These are phyloP conservation scores for Fusarium verrucosum DNA, from an alignment of 2,329 filamentous ascomycete species.

Conservation along the genomic window DNA sequence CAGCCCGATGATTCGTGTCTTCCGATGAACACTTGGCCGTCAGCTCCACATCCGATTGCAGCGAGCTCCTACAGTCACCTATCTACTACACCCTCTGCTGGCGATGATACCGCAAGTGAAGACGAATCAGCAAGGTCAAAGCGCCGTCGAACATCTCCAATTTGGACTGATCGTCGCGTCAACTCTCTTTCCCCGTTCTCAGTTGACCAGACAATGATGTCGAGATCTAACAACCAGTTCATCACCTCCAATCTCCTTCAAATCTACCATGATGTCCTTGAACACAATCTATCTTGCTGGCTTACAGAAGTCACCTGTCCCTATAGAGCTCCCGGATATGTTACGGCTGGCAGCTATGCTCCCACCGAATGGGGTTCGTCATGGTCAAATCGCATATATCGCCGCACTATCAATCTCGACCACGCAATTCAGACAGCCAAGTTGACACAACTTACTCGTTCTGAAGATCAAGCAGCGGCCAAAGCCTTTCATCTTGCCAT, in stretches of 20 bases:
- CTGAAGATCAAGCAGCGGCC: constrained; percentile 29
- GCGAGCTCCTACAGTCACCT: background rate
- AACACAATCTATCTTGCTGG: constrained; percentile 42
- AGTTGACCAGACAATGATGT: constrained; percentile 40
- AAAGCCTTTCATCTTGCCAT: constrained; percentile 38
- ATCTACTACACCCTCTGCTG: background rate
- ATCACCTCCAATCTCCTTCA: constrained; percentile 39
- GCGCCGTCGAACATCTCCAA: constrained; percentile 27
- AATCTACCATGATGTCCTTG: constrained; percentile 41
- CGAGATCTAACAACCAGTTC: constrained; percentile 37
- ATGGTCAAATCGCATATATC: constrained; percentile 42
- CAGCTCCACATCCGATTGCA: background rate
- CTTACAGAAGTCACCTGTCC: constrained; percentile 41
- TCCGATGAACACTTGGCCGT: background rate
- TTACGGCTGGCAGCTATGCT: background rate
- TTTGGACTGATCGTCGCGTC: constrained; percentile 14
- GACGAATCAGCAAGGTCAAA: constrained; percentile 14
- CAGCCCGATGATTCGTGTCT: background rate
- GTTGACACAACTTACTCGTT: constrained; percentile 29
- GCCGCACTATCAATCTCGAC: constrained; percentile 38
- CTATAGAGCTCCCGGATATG: constrained; percentile 31
- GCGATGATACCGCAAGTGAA: background rate
- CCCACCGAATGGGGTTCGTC: constrained; percentile 39
- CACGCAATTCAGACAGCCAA: constrained; percentile 33
- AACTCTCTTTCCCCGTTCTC: constrained; percentile 35